Conservation (phyloP, 176 grass and related monocot species). For the Miscanthus lutarioriparius region DNA sequence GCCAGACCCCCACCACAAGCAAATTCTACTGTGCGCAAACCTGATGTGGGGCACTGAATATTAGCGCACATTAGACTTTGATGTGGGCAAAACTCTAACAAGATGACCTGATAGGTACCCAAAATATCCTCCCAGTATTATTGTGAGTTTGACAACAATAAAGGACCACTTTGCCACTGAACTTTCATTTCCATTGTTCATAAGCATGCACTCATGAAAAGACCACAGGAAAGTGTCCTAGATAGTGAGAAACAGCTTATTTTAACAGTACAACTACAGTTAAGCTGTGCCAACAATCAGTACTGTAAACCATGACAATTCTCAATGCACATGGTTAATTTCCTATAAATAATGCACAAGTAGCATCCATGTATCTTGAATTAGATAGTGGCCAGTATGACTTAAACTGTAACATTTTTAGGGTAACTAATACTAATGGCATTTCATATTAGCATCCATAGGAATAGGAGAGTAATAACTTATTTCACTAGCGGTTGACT, state of each 20-base stretch:
- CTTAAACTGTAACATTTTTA: not conserved
- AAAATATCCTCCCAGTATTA: conserved; percentile 18
- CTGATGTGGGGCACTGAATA: conserved; percentile 29
- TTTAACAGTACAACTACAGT: not conserved
- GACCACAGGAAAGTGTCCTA: not conserved
- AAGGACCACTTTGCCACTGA: conserved; percentile 11
- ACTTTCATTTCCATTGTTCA: conserved; percentile 31
- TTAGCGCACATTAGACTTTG: conserved; percentile 29
- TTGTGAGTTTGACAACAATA: conserved; percentile 19
- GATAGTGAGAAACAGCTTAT: conserved; percentile 6
- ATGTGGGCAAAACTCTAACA: conserved; percentile 44
- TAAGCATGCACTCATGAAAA: conserved; percentile 19
- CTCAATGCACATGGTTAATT: conserved; percentile 11
- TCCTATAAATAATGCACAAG: not conserved
- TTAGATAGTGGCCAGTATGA: not conserved
- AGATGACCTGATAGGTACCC: conserved; percentile 38
- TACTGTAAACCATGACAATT: not conserved
- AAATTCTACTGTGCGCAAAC: conserved; percentile 35
- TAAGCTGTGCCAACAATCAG: not conserved
- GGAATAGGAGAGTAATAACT: not conserved
- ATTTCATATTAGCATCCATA: conserved; percentile 16
- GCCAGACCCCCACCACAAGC: conserved; percentile 35
- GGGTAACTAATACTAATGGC: not conserved
- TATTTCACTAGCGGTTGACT: conserved; percentile 9
- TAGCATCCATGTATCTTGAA: not conserved